These are phyloP conservation scores for Pittosporum tobira DNA, from an alignment of 129 eudicot species.

Conservation along the genomic window DNA sequence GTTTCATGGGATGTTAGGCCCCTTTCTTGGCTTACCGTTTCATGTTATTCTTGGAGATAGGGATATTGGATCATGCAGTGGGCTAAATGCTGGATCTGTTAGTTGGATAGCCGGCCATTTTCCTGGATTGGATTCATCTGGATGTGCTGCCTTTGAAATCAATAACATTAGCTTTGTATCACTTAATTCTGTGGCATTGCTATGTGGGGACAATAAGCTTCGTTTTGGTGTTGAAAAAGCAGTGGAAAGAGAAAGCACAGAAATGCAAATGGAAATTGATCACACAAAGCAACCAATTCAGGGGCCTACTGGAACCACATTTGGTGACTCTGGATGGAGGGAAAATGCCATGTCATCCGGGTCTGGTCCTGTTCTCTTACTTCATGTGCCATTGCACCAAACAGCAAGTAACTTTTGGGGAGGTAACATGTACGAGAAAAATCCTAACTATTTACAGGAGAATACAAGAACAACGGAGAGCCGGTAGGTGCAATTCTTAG, in stretches of 20 bases:
- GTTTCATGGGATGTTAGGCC: conserved; percentile 38
- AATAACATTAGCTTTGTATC: conserved; percentile 38
- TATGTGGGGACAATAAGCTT: conserved; percentile 43
- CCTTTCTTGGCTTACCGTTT: conserved; percentile 42
- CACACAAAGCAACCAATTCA: neutral
- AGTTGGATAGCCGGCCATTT: conserved; percentile 34
- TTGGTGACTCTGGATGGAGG: conserved; percentile 34
- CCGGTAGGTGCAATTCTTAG: conserved; percentile 14
- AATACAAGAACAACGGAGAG: conserved; percentile 11
- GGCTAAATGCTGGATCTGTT: conserved; percentile 22
- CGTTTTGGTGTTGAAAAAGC: conserved; percentile 44
- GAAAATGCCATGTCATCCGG: conserved; percentile 40
- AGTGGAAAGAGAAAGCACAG: conserved; percentile 37
- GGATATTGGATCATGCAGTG: conserved; percentile 43
- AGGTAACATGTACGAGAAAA: conserved; percentile 9
- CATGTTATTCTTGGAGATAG: conserved; percentile 56
- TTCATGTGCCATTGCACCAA: conserved; percentile 50
- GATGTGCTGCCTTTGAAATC: conserved; percentile 46
- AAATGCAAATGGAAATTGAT: conserved; percentile 22
- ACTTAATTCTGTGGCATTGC: conserved; percentile 42
- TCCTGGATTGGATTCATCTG: conserved; percentile 42
- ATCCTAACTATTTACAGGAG: conserved; percentile 1
- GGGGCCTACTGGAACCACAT: conserved; percentile 18
- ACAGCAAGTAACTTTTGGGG: conserved; percentile 11
- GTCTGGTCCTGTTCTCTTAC: conserved; percentile 50